phyloP scores from a whole-genome alignment of 805 yeast genomes.

The Ogataea pini region DNA sequence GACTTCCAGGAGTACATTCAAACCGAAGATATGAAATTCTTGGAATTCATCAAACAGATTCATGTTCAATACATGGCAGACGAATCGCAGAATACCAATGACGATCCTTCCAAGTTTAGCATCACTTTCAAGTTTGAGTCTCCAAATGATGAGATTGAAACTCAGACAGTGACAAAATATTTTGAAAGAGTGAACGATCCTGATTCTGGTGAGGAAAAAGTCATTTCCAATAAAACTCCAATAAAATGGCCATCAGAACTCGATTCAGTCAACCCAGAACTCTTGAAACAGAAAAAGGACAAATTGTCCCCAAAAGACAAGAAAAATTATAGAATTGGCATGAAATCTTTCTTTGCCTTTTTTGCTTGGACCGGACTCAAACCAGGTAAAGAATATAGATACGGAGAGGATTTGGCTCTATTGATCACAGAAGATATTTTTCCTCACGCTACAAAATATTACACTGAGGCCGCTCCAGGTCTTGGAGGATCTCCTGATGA shows the following conservation, averaged over 20 bases:
- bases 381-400: constrained; percentile 74
- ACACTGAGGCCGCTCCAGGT: constrained; percentile 70
- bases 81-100: constrained; percentile 21
- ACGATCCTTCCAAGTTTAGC: constrained; percentile 51
- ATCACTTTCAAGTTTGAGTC: constrained; percentile 60
- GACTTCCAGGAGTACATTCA: constrained; percentile 81
- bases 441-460: constrained; percentile 83
- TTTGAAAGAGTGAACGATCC: constrained; percentile 49
- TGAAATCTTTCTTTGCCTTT: constrained; percentile 86
- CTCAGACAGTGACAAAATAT: constrained; percentile 59
- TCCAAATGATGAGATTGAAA: constrained; percentile 48
- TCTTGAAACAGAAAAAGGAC: constrained; percentile 41
- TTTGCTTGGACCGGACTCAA: constrained; percentile 81
- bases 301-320: constrained; percentile 53
- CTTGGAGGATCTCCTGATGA: constrained; percentile 55
- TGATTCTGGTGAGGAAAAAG: constrained; percentile 54
- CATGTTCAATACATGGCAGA: constrained; percentile 53
- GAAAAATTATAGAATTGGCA: constrained; percentile 63
- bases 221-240: constrained; percentile 54
- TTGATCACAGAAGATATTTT: constrained; percentile 75
- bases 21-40: constrained; percentile 72
- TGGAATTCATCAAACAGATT: constrained; percentile 67
- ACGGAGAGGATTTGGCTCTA: constrained; percentile 76
- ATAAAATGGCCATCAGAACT: constrained; percentile 73
- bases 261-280: constrained; percentile 53